Evolutionary conservation across 768 basidiomycete genomes (phyloP).

Genomic region (Hypsizygus marmoreus): DNA sequence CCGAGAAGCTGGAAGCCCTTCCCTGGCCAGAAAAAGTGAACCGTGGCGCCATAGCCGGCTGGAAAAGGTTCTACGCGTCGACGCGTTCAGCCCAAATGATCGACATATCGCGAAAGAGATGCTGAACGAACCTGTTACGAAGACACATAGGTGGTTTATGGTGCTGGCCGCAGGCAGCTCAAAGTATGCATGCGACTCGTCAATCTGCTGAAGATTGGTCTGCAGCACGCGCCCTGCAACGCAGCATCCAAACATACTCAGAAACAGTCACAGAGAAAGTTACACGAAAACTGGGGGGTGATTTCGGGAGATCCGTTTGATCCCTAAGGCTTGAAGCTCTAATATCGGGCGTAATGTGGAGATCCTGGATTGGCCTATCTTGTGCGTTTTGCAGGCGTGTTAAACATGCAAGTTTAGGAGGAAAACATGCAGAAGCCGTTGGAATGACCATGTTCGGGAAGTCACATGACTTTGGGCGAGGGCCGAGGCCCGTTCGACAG

Average conservation of each 20-base stretch:
- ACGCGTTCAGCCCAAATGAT: constrained; percentile 5
- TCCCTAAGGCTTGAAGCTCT: too few species aligned
- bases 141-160: constrained; percentile 87
- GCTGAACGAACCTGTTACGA: constrained; percentile 64
- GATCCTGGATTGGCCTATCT: too few species aligned
- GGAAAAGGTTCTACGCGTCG: constrained; percentile 66
- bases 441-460: too few species aligned
- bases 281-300: too few species aligned
- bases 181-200: constrained; percentile 82
- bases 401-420: too few species aligned
- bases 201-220: constrained; percentile 79
- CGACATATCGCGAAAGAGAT: not conserved
- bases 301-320: too few species aligned
- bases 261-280: too few species aligned
- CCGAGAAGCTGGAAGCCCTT: constrained; percentile 86
- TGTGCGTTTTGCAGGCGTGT: too few species aligned
- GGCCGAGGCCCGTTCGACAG: too few species aligned
- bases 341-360: too few species aligned
- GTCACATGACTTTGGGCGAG: too few species aligned
- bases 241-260: constrained; percentile 86
- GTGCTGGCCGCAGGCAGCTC: constrained; percentile 68
- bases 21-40: constrained; percentile 86
- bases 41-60: constrained; percentile 80
- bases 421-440: too few species aligned
- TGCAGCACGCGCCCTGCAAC: constrained; percentile 79